Conservation (phyloP, 805 yeast genomes). For the Sugiyamaella smithiae region DNA sequence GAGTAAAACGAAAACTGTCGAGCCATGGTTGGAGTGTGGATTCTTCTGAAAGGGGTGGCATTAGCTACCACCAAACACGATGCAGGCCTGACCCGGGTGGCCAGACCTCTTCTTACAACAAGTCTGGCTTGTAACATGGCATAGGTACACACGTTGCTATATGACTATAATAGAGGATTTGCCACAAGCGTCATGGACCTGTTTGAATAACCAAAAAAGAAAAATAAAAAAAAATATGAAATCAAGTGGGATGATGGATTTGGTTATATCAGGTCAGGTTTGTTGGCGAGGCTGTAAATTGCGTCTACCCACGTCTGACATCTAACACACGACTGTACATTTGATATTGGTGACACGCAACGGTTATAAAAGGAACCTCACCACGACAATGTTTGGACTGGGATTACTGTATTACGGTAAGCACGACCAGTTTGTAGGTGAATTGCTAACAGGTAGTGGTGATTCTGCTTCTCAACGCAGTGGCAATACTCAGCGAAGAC, state of each 20-base stretch:
- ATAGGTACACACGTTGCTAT: too few relatives aligned
- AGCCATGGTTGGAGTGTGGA: not conserved
- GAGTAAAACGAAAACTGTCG: conserved; percentile 19
- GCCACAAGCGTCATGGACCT: too few relatives aligned
- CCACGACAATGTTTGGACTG: conserved; percentile 37
- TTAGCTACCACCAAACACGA: not conserved
- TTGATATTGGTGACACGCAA: too few relatives aligned
- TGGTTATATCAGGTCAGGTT: too few relatives aligned
- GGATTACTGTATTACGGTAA: conserved; percentile 36
- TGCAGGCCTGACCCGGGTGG: not conserved
- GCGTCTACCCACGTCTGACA: not conserved
- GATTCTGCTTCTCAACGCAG: conserved; percentile 60
- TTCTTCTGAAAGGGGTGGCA: not conserved
- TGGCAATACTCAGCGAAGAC: conserved; percentile 78
- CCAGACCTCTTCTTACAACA: not conserved
- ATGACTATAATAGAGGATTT: too few relatives aligned
- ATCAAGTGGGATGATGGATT: too few relatives aligned
- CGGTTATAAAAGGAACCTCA: too few relatives aligned
- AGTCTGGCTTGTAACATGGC: not conserved
- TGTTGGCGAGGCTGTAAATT: too few relatives aligned
- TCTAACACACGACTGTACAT: not conserved
- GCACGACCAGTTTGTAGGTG: conserved; percentile 5
- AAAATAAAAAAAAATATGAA: too few relatives aligned
- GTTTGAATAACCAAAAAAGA: too few relatives aligned
- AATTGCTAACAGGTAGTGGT: conserved; percentile 25